Percentiles rank a stretch among this genome's conserved stretches.
phyloP scores from a whole-genome alignment of 148 eudicot genomes.

The Oxyria digyna region DNA sequence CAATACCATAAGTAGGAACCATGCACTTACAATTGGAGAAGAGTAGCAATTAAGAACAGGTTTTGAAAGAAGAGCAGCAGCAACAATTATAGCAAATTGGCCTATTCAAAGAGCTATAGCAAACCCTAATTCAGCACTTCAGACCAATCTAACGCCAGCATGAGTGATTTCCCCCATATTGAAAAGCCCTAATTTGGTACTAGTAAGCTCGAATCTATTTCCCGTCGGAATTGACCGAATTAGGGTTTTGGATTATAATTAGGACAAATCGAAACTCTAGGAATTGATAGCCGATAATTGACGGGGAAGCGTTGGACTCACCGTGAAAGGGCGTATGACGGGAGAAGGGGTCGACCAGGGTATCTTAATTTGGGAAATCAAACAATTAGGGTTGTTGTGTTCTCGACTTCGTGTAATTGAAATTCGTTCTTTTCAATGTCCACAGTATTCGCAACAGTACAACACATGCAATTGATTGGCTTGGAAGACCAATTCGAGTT shows the following conservation, averaged over 20 bases:
- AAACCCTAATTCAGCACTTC: neutral
- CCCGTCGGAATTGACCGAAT: neutral
- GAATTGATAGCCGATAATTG: neutral
- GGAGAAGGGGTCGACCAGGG: neutral
- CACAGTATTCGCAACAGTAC: slow-evolving; percentile 1
- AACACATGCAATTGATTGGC: neutral
- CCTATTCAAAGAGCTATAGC: neutral
- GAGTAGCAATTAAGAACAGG: neutral
- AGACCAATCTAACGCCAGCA: neutral
- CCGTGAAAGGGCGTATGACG: neutral
- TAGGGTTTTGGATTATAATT: slow-evolving; percentile 5
- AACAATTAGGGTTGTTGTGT: slow-evolving; percentile 6
- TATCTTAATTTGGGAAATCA: neutral
- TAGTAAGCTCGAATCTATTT: neutral
- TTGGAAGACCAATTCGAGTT: slow-evolving; percentile 1
- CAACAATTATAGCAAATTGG: neutral
- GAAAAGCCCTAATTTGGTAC: neutral
- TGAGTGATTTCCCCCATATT: neutral
- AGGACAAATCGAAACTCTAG: neutral
- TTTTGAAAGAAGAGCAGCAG: neutral
- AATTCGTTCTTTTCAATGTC: neutral
- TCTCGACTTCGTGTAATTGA: neutral
- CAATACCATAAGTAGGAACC: neutral
- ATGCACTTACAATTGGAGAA: neutral
- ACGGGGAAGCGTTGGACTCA: neutral